Evolutionary conservation across 108 stramenopile genomes (phyloP).

Genomic region (Discostella stelligeroides): DNA sequence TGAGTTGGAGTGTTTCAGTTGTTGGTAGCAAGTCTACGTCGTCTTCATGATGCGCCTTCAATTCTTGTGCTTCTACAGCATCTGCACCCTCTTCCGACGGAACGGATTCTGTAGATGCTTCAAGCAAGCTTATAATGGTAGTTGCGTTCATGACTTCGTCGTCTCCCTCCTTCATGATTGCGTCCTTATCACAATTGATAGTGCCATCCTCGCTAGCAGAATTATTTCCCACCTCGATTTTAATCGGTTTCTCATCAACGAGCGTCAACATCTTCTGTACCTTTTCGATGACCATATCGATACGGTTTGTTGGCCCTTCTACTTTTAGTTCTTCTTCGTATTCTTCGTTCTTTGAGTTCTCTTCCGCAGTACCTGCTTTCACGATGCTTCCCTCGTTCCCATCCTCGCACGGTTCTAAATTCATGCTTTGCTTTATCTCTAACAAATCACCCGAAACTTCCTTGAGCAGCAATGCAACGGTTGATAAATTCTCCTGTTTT

Average conservation of each 20-base stretch:
- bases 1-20: no score
- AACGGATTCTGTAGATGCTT: no score
- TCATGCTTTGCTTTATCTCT: conserved; percentile 14
- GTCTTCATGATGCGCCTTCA: no score
- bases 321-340: conserved; percentile 8
- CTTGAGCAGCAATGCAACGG: conserved; percentile 18
- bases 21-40: no score
- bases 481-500: conserved; percentile 2
- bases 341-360: conserved; percentile 20
- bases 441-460: conserved; percentile 30
- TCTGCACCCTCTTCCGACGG: no score
- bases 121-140: no score
- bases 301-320: conserved; percentile 1
- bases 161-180: no score
- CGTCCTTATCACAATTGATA: background rate
- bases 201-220: background rate
- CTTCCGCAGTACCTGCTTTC: background rate
- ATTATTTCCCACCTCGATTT: background rate
- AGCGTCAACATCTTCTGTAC: conserved; percentile 18
- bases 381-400: background rate
- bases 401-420: no score
- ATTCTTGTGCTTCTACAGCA: no score
- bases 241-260: background rate
- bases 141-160: no score
- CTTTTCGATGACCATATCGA: conserved; percentile 34